A percentile compares a stretch with the other conserved stretches of the same genome.
phyloP scores from a whole-genome alignment of 345 rosid species.

The Acer saccharum region DNA sequence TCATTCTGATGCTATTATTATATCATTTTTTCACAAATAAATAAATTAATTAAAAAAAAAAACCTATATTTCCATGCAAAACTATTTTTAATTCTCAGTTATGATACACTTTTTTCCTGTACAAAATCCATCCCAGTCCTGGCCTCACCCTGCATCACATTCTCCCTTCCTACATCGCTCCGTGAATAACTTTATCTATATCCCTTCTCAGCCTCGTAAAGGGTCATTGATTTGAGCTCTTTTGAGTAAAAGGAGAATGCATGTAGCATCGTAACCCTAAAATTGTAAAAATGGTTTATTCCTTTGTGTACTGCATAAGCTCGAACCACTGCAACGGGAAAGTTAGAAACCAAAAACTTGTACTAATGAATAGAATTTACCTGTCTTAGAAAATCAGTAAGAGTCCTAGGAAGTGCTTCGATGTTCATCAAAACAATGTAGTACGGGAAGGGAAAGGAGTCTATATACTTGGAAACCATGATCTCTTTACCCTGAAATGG shows the following conservation, averaged over 20 bases:
- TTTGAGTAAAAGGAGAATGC: neutral
- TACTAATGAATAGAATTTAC: neutral
- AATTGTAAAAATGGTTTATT: constrained; percentile 27
- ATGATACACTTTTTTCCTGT: too few relatives aligned
- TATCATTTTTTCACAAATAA: too few relatives aligned
- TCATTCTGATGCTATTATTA: too few relatives aligned
- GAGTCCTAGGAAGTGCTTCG: too few relatives aligned
- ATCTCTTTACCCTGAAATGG: constrained; percentile 41
- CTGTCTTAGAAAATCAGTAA: too few relatives aligned
- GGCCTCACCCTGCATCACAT: neutral
- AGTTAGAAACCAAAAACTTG: neutral
- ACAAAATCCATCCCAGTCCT: too few relatives aligned
- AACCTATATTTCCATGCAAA: too few relatives aligned
- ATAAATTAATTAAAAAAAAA: too few relatives aligned
- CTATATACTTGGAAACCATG: constrained; percentile 57
- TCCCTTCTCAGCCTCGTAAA: neutral
- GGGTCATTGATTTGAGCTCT: neutral
- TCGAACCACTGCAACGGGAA: constrained; percentile 80
- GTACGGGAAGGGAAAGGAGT: constrained; percentile 93
- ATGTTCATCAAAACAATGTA: constrained; percentile 76
- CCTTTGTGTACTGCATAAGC: constrained; percentile 74
- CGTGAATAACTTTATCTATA: neutral
- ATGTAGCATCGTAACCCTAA: neutral
- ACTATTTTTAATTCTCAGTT: too few relatives aligned
- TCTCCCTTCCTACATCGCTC: neutral